Evolutionary conservation across 257 asterid species (phyloP).

Genomic region (Solanum pennellii): DNA sequence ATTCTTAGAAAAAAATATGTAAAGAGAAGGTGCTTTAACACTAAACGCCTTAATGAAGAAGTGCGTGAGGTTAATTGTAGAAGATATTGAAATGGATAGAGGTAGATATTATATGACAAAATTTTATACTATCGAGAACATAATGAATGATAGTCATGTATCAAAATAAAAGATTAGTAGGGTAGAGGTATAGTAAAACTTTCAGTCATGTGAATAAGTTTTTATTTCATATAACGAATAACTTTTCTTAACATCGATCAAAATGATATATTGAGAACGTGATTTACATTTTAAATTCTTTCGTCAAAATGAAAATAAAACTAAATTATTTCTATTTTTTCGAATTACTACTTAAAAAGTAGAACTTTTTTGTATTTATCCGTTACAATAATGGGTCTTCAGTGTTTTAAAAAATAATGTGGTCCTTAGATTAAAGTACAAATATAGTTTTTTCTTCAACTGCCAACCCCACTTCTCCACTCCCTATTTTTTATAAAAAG

Average conservation of each 20-base stretch:
- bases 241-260: background rate
- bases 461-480: background rate
- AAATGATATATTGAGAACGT: background rate
- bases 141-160: too few relatives aligned
- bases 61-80: background rate
- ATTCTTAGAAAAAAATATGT: background rate
- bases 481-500: background rate
- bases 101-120: too few relatives aligned
- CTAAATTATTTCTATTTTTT: background rate
- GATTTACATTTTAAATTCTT: background rate
- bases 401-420: background rate
- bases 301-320: background rate
- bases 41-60: too few relatives aligned
- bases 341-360: background rate
- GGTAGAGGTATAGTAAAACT: background rate
- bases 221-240: background rate
- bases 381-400: background rate
- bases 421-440: background rate
- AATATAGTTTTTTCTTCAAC: background rate
- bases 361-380: slow-evolving; percentile 11
- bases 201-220: background rate
- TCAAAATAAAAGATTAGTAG: fast-evolving
- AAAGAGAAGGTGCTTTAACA: too few relatives aligned
- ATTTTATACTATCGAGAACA: too few relatives aligned
- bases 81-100: background rate